Conservation (phyloP, 169 alveolate genomes). For the Cryptosporidium sp. region DNA sequence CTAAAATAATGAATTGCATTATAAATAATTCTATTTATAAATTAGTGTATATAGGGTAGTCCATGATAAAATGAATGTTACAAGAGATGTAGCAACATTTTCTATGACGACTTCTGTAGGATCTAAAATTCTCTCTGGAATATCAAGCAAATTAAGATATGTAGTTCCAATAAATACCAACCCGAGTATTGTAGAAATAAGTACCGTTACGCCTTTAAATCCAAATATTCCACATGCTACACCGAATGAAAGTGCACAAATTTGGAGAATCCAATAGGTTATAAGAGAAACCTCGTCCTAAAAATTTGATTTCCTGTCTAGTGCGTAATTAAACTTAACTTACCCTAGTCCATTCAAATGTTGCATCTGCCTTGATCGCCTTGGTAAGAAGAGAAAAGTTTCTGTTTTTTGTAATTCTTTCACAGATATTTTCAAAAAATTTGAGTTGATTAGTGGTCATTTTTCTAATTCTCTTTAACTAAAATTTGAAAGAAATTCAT, state of each 20-base stretch:
- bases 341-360: constrained; percentile 69
- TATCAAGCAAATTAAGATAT: constrained; percentile 30
- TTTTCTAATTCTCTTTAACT: neutral
- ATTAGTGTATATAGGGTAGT: constrained; percentile 43
- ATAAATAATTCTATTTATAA: neutral
- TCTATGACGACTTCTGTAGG: constrained; percentile 68
- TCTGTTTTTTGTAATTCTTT: constrained; percentile 7
- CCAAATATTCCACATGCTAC: constrained; percentile 31
- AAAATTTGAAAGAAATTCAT: too few species aligned
- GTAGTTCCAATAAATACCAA: constrained; percentile 53
- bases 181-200: constrained; percentile 40
- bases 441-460: neutral
- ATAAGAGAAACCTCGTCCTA: constrained; percentile 70
- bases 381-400: constrained; percentile 25
- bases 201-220: constrained; percentile 23
- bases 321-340: neutral
- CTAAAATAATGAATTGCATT: neutral
- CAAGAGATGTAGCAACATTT: constrained; percentile 51
- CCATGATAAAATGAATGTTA: constrained; percentile 63
- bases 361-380: constrained; percentile 48
- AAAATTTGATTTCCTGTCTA: neutral
- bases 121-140: constrained; percentile 71
- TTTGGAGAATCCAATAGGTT: constrained; percentile 60
- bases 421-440: neutral
- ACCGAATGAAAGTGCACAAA: constrained; percentile 39